These are phyloP conservation scores for Teratosphaeria gauchensis DNA, from an alignment of 2,329 filamentous ascomycete species.

Conservation along the genomic window DNA sequence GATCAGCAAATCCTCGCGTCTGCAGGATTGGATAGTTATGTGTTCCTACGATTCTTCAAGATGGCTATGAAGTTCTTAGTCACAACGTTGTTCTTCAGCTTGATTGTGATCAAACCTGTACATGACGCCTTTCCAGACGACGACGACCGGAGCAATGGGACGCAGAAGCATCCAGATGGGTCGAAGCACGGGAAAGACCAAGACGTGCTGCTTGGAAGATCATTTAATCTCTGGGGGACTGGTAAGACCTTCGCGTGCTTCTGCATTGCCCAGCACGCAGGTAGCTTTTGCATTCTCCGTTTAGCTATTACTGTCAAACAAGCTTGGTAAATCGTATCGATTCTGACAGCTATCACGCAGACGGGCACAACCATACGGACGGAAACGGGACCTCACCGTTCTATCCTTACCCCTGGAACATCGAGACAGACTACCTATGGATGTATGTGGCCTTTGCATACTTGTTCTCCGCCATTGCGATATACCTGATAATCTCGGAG, in stretches of 20 bases:
- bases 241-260: not conserved
- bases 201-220: not conserved
- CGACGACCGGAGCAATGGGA: conserved; percentile 8
- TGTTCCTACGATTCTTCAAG: conserved; percentile 92
- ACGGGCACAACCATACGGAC: conserved; percentile 4
- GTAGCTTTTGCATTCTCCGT: too few relatives aligned
- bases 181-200: not conserved
- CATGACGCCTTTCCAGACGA: conserved; percentile 56
- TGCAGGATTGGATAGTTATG: conserved; percentile 89
- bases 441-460: conserved; percentile 93
- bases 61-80: conserved; percentile 81
- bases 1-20: conserved; percentile 84
- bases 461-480: conserved; percentile 71
- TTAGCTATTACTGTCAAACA: too few relatives aligned
- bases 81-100: conserved; percentile 70
- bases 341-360: not conserved
- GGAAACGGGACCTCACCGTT: conserved; percentile 2
- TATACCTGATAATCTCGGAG: conserved; percentile 75
- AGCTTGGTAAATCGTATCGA: too few relatives aligned
- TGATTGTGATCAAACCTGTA: conserved; percentile 73
- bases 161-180: not conserved
- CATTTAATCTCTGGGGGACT: not conserved
- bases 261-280: too few relatives aligned
- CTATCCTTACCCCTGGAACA: conserved; percentile 10
- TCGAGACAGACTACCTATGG: conserved; percentile 62